Evolutionary conservation across 2,329 filamentous ascomycete genomes (phyloP), one percentile per base, ranked within the genome.

Genomic region (Fusarium albidum): DNA sequence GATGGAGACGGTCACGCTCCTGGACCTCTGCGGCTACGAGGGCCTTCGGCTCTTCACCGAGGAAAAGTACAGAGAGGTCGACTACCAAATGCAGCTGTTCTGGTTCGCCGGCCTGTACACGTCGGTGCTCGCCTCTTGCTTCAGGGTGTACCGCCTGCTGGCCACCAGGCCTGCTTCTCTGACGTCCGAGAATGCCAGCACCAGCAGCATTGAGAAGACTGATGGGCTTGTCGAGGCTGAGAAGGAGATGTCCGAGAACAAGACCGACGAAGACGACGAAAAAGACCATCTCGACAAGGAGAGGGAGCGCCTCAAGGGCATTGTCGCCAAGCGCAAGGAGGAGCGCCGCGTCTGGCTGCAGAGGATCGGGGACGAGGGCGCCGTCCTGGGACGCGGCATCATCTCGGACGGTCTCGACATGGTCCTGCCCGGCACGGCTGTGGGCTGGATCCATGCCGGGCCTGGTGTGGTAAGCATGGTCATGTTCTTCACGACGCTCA

Each of bases 31-130:
- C 42, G 67, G 66, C 14, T 68, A 81, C 14, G 63, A 72, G 34
- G 75, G 74, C 46, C 58, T 85, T 57, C 74, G 81, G 39, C 69
- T 83, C 11, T 86, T 87, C 74, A 80, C 79, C 1, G 63, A 79
- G 1, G 79, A 77, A 31, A 67, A 75, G 69, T 79, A 79, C 13
- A 62, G 64, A n/a, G 63, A 57, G 21, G 64, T 89, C 5, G 77
- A 83, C 38, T 55, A 80, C 17, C 86, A 91, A 71, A 83, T 82
- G 1, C 84, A 89, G 72, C 81, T 84, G 45, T 86, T 89, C 71
- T 92, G 89, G 89, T 82, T 91, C 58, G 82, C 86, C 32, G 81
- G 81, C 0, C 73, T 91, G 17, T 73, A 73, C 10, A 80, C 82
- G 52, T 83, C 80, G 1, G 72, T 83, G 0, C 34, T 80, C 3